phyloP scores from a whole-genome alignment of 176 grass and related monocot species.

The Poa pratensis region DNA sequence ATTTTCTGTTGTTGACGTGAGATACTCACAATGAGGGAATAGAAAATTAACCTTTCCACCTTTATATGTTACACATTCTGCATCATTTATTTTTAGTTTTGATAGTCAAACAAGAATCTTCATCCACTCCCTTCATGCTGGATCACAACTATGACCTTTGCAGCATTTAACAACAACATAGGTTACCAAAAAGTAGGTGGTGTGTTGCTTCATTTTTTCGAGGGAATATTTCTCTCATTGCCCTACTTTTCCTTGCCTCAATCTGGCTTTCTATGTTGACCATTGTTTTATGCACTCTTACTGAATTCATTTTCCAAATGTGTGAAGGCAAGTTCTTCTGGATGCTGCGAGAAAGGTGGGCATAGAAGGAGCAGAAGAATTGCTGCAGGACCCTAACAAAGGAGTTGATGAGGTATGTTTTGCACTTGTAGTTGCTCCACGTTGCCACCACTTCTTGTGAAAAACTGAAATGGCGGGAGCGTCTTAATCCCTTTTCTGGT shows the following conservation, averaged over 20 bases:
- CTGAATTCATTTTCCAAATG: conserved; percentile 27
- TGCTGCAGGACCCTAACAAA: conserved; percentile 73
- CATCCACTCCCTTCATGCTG: conserved; percentile 18
- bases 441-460: background rate
- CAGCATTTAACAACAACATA: background rate
- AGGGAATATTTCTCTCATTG: background rate
- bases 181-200: background rate
- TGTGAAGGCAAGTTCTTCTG: conserved; percentile 78
- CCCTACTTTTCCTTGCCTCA: background rate
- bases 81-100: conserved; percentile 8
- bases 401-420: conserved; percentile 70
- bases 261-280: conserved; percentile 14
- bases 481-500: conserved; percentile 26
- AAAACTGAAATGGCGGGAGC: conserved; percentile 18
- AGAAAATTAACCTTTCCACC: background rate
- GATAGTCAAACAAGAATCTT: conserved; percentile 9
- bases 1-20: background rate
- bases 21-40: conserved; percentile 1
- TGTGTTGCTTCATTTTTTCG: conserved; percentile 28
- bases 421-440: background rate
- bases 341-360: conserved; percentile 85
- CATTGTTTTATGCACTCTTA: conserved; percentile 18
- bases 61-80: background rate
- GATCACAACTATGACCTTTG: background rate
- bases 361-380: conserved; percentile 83